phyloP scores from a whole-genome alignment of 768 basidiomycete genomes.

The Rhodotorula diobovata region DNA sequence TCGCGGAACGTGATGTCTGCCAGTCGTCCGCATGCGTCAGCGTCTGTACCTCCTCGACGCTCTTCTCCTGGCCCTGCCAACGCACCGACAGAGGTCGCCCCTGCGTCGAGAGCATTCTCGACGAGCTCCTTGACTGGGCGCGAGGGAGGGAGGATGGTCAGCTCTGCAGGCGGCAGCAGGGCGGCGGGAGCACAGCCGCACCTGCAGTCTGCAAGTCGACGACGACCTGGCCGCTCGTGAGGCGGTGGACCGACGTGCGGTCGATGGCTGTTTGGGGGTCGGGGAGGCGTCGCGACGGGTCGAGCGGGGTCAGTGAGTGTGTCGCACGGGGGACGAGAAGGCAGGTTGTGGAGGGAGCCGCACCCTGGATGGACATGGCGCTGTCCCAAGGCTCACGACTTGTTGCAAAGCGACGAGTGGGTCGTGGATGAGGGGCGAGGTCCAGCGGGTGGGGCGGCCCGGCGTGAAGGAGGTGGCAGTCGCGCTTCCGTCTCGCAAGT shows the following conservation, averaged over 20 bases:
- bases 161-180: not conserved
- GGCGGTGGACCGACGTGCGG: conserved; percentile 59
- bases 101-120: conserved; percentile 92
- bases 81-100: conserved; percentile 77
- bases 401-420: no score
- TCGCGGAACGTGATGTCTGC: conserved; percentile 86
- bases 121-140: conserved; percentile 80
- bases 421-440: no score
- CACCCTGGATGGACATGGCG: not conserved
- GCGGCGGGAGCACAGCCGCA: not conserved
- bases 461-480: no score
- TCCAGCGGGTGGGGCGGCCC: no score
- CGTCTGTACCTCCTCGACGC: no score
- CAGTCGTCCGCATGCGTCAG: no score
- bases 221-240: conserved; percentile 93
- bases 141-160: not conserved
- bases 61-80: no score
- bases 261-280: conserved; percentile 38
- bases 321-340: not conserved
- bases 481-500: no score
- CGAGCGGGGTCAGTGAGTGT: not conserved
- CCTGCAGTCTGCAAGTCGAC: conserved; percentile 80
- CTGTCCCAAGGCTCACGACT: not conserved
- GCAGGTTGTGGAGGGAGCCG: not conserved
- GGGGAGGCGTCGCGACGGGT: not conserved